Base-by-base conservation (phyloP, 306 rosid species). In the Begonia masoniana region DNA sequence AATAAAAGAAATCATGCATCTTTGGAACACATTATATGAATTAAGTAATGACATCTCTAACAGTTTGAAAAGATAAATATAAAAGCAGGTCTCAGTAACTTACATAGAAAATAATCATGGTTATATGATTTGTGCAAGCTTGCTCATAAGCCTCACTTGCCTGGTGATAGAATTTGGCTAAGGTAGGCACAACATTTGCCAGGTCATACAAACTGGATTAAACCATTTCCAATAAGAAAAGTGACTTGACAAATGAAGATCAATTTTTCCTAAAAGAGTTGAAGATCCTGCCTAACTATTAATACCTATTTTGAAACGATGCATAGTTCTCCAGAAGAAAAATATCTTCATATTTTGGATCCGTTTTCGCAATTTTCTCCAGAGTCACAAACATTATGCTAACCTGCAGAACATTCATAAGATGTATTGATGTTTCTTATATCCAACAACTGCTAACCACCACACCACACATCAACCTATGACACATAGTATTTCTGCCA, bases 81-180 rank as follows among this genome's bases (percentile, higher is more conserved):
- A 31, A 31, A 5, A 5, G 1, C 50, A 41, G 41, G 63, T 26
- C 54, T 41, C 7, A 41, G 46, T 59, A 49, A 77, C 93, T 84
- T 68, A 91, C 99, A 52, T 68, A 66, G 75, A 81, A 91, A 62
- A 91, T 86, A 70, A 86, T 83, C 82, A 80, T 63, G 66, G 88
- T 91, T 60, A 86, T 86, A 65, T 91, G 94, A 62, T 94, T 92
- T 10, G 94, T 73, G 76, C 99, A 91, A 60, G 99, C 85, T 73
- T 83, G 94, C 70, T 91, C 99, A 64, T 91, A 91, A 62, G 82
- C 78, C 79, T 91, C 99, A 73, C 99, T 91, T 51, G 99, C 99
- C 65, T 91, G 96, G 72, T 91, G 99, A 77, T 91, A 91, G 62
- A 91, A 91, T 71, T 91, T 91, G 52, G 99, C 96, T 62, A 91